A percentile compares a stretch with the other conserved stretches of the same genome.
phyloP scores from a whole-genome alignment of 106 monocot species.

The Dactylorhiza incarnata region DNA sequence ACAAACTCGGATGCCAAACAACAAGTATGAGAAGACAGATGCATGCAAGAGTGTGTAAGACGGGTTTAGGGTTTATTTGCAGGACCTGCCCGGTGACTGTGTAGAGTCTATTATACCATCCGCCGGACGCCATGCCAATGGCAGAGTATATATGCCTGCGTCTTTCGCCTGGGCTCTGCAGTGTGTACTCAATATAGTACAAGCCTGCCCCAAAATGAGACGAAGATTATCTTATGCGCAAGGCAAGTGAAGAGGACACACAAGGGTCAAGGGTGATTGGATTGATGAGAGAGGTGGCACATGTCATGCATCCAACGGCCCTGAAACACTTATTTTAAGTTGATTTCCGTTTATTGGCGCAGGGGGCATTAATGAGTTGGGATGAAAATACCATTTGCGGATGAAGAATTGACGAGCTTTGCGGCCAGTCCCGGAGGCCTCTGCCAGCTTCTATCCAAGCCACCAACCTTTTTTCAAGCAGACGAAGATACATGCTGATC shows the following conservation, averaged over 20 bases:
- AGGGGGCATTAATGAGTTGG: not conserved
- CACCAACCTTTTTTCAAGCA: conserved; percentile 46
- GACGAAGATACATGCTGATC: not conserved
- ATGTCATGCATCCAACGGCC: too few species aligned
- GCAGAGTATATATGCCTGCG: conserved; percentile 68
- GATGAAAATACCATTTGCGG: conserved; percentile 43
- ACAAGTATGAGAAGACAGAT: not conserved
- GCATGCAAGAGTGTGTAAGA: not conserved
- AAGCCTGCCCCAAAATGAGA: conserved; percentile 33
- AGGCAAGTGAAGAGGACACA: too few species aligned
- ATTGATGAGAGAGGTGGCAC: too few species aligned
- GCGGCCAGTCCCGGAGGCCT: conserved; percentile 80
- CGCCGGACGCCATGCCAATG: conserved; percentile 72
- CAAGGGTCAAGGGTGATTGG: too few species aligned
- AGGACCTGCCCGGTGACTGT: conserved; percentile 85
- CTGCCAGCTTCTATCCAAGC: conserved; percentile 89
- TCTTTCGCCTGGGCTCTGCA: conserved; percentile 85
- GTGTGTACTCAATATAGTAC: conserved; percentile 87
- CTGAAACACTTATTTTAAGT: too few species aligned
- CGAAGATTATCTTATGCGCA: not conserved
- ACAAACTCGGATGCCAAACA: not conserved
- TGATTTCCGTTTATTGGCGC: too few species aligned
- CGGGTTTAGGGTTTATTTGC: not conserved
- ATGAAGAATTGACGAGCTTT: conserved; percentile 65
- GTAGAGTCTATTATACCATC: conserved; percentile 94